Base-by-base conservation (phyloP, 345 rosid species). In the Corymbia maculata region DNA sequence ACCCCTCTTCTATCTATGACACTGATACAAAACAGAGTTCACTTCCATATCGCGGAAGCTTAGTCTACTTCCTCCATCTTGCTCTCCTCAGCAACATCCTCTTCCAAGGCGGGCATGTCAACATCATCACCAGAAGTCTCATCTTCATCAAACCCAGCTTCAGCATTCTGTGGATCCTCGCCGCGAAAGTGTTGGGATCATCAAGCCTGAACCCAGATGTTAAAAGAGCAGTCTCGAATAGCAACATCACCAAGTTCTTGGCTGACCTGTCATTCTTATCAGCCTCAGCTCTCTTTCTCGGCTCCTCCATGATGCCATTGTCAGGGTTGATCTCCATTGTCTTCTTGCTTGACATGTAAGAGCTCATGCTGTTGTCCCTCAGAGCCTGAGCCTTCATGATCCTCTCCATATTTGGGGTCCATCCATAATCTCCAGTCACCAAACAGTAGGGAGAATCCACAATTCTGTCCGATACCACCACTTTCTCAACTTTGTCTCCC, bases 301-400 rank as follows among this genome's bases (percentile, higher is more conserved):
- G 87, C 86, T 93, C 94, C 88, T 93, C 94, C 92, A 93, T 89
- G 86, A 93, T 93, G 47, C 92, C 94, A 87, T 93, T 93, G 85
- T 92, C 94, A 2, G 94, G 94, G 59, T 92, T 93, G 52, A 93
- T 93, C 89, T 92, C 94, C 94, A 93, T 93, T 0, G 94, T 93
- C 90, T 93, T 93, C 92, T 93, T 93, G 88, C 92, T 89, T 5
- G 94, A 93, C 94, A 92, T 93, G 90, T 93, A 93, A 16, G 94
- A 93, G 30, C 94, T 36, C 94, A 92, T 93, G 93, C 93, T 93
- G 89, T 28, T 92, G 88, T 92, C 93, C 86, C 94, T 88, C 88
- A 93, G 75, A 22, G 93, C 93, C 79, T 93, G 94, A 13, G 93
- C 92, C 88, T 91, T 93, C 93, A 93, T 93, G 86, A 93, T 93